These are phyloP conservation scores for Pisolithus sp. DNA, from an alignment of 768 basidiomycete genomes.

Conservation along the genomic window DNA sequence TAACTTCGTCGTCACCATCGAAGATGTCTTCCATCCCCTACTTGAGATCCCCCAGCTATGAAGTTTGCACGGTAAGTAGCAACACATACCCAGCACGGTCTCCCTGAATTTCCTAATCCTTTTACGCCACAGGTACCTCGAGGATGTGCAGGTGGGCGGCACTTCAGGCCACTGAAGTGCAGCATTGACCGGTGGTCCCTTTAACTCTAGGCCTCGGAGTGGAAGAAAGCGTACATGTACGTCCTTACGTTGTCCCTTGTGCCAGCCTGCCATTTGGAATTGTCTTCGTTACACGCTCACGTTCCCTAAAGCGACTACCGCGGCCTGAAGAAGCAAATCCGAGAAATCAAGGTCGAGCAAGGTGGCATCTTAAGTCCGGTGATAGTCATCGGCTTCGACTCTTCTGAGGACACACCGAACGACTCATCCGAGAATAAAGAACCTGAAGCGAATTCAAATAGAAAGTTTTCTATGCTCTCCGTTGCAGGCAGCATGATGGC, in stretches of 20 bases:
- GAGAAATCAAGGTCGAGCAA: constrained; percentile 7
- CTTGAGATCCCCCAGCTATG: constrained; percentile 29
- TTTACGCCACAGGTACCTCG: constrained; percentile 45
- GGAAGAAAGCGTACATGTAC: constrained; percentile 30
- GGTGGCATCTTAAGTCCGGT: constrained; percentile 1
- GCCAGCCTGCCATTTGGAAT: no score
- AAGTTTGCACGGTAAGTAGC: constrained; percentile 51
- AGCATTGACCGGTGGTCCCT: neutral
- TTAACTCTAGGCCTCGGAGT: constrained; percentile 57
- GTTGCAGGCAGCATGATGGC: constrained; percentile 1
- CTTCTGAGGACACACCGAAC: neutral
- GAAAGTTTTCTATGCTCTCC: constrained; percentile 6
- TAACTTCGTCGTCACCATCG: no score
- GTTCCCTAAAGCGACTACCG: constrained; percentile 55
- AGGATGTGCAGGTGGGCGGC: constrained; percentile 53
- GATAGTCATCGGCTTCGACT: neutral
- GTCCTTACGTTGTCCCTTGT: neutral
- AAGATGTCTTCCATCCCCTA: no score
- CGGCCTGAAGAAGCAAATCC: constrained; percentile 60
- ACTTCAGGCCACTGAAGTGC: neutral
- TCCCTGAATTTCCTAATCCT: neutral
- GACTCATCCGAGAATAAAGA: neutral
- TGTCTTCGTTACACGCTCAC: neutral
- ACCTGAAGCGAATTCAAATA: neutral
- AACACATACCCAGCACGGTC: neutral